phyloP scores from a whole-genome alignment of 306 rosid species.

The Quercus dentata region DNA sequence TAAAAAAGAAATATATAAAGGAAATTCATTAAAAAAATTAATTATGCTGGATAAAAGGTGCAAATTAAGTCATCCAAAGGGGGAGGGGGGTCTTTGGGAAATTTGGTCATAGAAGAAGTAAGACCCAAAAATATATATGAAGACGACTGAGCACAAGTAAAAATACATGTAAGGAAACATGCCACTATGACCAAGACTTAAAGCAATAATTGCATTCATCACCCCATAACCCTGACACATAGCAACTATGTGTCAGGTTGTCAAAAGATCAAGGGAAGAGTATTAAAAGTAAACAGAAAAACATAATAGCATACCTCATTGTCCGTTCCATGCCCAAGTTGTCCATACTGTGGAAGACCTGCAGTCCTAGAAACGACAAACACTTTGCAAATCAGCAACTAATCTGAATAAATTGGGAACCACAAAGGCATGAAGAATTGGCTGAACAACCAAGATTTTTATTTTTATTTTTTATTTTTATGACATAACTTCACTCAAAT shows the following conservation, averaged over 20 bases:
- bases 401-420: neutral
- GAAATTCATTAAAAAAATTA: too few relatives aligned
- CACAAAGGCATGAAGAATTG: neutral
- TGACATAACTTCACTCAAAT: too few relatives aligned
- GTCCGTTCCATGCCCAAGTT: conserved; percentile 98
- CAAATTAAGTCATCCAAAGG: too few relatives aligned
- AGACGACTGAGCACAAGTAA: neutral
- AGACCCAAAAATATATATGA: neutral
- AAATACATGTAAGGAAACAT: neutral
- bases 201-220: neutral
- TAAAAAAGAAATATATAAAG: too few relatives aligned
- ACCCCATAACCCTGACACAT: neutral
- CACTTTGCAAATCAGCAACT: conserved; percentile 15
- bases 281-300: neutral
- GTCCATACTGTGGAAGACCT: conserved; percentile 94
- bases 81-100: too few relatives aligned
- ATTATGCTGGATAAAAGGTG: too few relatives aligned
- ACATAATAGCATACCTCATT: conserved; percentile 62
- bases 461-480: too few relatives aligned
- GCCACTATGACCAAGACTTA: neutral
- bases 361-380: conserved; percentile 64
- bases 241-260: neutral
- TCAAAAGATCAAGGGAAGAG: neutral
- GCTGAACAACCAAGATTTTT: neutral
- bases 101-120: neutral